These are phyloP conservation scores for Sporobolus alterniflorus DNA, from an alignment of 202 grass and related monocot species.

Conservation along the genomic window DNA sequence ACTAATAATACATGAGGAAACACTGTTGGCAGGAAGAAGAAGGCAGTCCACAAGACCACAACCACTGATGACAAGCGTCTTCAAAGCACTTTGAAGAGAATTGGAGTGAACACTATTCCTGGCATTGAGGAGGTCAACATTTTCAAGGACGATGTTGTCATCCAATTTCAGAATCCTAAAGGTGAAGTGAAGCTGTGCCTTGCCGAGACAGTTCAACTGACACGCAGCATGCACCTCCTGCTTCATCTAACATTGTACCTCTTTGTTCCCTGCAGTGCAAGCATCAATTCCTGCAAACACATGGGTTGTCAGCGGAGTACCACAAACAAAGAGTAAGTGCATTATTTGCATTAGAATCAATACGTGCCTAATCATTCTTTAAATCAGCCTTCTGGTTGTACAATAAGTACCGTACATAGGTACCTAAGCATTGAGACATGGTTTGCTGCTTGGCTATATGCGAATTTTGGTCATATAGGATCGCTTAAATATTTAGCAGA, in stretches of 20 bases:
- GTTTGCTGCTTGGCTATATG: neutral
- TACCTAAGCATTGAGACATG: neutral
- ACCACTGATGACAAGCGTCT: constrained; percentile 93
- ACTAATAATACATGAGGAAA: neutral
- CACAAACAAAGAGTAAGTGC: constrained; percentile 81
- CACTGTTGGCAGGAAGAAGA: constrained; percentile 81
- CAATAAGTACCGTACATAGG: neutral
- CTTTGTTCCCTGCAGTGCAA: constrained; percentile 64
- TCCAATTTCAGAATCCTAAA: constrained; percentile 92
- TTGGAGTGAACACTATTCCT: constrained; percentile 81
- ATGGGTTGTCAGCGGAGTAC: constrained; percentile 92
- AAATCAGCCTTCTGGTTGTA: neutral
- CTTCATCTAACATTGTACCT: neutral
- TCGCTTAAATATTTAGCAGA: neutral
- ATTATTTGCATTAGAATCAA: neutral
- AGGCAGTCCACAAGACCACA: constrained; percentile 93
- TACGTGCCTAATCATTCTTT: neutral
- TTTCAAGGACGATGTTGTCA: constrained; percentile 90
- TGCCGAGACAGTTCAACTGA: neutral
- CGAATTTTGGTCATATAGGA: neutral
- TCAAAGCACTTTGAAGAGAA: constrained; percentile 96
- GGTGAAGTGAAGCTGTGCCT: constrained; percentile 40
- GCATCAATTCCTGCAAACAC: constrained; percentile 92
- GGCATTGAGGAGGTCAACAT: constrained; percentile 98
- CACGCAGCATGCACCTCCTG: neutral